Evolutionary conservation across 192 early-diverging fungal species (phyloP), one percentile per base, ranked within the genome.

Genomic region (Dissophora ornata): DNA sequence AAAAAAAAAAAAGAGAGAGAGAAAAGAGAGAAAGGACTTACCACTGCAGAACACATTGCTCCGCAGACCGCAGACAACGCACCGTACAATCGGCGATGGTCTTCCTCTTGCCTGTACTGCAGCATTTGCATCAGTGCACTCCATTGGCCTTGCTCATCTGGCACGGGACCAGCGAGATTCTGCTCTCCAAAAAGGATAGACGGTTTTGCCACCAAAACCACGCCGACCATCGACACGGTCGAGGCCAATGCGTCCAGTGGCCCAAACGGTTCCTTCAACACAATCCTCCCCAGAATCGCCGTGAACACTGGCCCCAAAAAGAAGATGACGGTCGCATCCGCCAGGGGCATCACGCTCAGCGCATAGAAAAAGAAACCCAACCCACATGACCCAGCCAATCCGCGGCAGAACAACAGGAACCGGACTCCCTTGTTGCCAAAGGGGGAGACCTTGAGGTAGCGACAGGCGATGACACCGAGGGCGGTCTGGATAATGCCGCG

Each of bases 221-320:
- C 88, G 6, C 90, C 91, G 40, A 83, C 34, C 54, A 93, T 67
- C 46, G 90, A 90, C 11, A 86, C 50, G 1, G 66, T 30, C 0
- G 90, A 83, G 2, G 87, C 86, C 0, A 82, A 21, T 0, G 80
- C 69, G 58, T 94, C 91, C 34, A 90, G 71, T 0, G 47, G 40
- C 3, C 82, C 86, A 59, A 92, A 90, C 0, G 86, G 81, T 60
- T 94, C 93, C 21, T 83, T 81, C 1, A 94, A 75, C 44, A 83
- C 80, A 52, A 87, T 42, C 41, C 81, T 59, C 0, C 88, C 93
- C 52, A 92, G 69, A 24, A 94, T 67, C 0, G 91, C 89, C 18
- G 90, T 92, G 66, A 95, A 91, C n/a, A 87, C 85, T 3, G 93
- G 92, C 12, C 86, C 86, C 7, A 90, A 86, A 63, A 93, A 95